phyloP scores from a whole-genome alignment of 192 early-diverging fungal genomes.

The Podila epicladia region DNA sequence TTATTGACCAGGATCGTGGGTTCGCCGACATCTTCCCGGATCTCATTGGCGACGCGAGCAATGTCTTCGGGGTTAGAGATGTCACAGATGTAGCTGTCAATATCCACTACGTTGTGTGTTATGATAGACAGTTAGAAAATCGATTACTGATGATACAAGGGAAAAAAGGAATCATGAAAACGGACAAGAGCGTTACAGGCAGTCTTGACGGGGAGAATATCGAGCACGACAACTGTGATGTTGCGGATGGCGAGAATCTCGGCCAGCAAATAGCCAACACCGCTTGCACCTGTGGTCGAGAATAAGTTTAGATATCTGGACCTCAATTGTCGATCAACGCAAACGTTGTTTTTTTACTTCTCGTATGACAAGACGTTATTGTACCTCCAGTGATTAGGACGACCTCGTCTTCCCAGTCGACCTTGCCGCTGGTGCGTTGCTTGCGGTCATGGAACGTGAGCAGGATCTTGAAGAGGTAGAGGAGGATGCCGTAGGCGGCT shows the following conservation, averaged over 20 bases:
- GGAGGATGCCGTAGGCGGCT: slow-evolving; percentile 16
- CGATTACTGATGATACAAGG: background rate
- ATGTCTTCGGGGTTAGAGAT: slow-evolving; percentile 59
- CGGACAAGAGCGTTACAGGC: slow-evolving; percentile 17
- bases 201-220: slow-evolving; percentile 51
- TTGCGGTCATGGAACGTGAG: slow-evolving; percentile 22
- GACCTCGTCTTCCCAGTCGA: slow-evolving; percentile 67
- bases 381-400: slow-evolving; percentile 74
- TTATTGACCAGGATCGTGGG: slow-evolving; percentile 88
- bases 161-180: background rate
- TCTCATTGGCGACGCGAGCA: slow-evolving; percentile 55
- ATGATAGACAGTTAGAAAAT: background rate
- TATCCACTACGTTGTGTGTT: slow-evolving; percentile 31
- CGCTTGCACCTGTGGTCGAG: slow-evolving; percentile 59
- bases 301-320: too few relatives aligned
- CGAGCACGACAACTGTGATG: slow-evolving; percentile 65
- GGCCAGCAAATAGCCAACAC: slow-evolving; percentile 62
- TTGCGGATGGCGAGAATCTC: slow-evolving; percentile 54
- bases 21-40: slow-evolving; percentile 64
- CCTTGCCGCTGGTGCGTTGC: slow-evolving; percentile 17
- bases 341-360: background rate
- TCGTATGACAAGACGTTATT: slow-evolving; percentile 3
- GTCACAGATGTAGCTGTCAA: slow-evolving; percentile 68
- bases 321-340: background rate
- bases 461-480: slow-evolving; percentile 16